Base-by-base conservation (phyloP, 371 early-diverging fungal genomes). In the Apophysomyces sp. region DNA sequence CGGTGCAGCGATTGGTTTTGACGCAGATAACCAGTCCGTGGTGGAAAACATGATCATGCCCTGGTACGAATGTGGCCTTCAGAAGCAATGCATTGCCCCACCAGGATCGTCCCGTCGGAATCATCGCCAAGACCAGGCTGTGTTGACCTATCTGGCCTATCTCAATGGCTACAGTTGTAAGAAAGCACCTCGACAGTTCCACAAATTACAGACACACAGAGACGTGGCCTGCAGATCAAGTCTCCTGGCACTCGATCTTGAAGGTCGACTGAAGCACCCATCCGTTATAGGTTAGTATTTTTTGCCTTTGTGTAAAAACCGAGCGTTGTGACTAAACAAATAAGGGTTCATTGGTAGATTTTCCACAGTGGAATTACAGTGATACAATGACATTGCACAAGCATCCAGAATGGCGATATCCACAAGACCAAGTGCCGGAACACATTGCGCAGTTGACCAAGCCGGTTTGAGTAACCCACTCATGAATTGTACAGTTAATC, bases 91-190 rank as follows among this genome's bases (percentile, higher is more conserved):
- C 58, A 86, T 88, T 40, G 88, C 88, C 1, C 88, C 88, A n/a
- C 62, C 69, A 31, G 88, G 86, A 0, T 86, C 86, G 3, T 76
- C 74, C 24, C 70, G 88, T 24, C 37, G 61, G 7, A 88, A 88
- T 54, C 88, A 88, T 70, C 74, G 88, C 28, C 88, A 88, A 64
- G 88, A 88, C 55, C 88, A 88, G 58, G 85, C 88, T 2, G 84
- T 73, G 11, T 59, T 88, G 26, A 85, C 86, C n/a, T 85, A 73
- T 57, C 55, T 88, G 7, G 86, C 71, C 13, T 81, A 81, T 60
- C 41, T 55, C n/a, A 65, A 64, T 62, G 78, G 77, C 18, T 65
- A 71, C 60, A 51, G 74, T 21, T 81, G 81, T 49, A 65, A 52
- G 11, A 55, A 61, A 12, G 52, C 59, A 5, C 72, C 74, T 8